Evolutionary conservation across 306 rosid species (phyloP).

Genomic region (Rubus parviflorus): DNA sequence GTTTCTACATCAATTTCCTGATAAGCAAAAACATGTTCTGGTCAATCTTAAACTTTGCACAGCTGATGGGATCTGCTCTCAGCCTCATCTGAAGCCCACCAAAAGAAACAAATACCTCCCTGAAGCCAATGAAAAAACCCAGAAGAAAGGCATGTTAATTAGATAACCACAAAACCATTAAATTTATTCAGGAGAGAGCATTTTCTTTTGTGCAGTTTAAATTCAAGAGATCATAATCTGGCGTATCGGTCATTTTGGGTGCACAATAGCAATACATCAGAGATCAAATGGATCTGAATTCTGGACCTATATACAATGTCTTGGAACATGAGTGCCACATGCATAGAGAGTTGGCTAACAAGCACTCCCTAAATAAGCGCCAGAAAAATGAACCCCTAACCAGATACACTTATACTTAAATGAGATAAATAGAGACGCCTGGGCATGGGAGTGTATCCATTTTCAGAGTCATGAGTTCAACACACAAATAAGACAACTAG

Average conservation of each 20-base stretch:
- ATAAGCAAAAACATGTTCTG: conserved; percentile 71
- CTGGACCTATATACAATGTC: neutral
- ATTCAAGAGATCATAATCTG: neutral
- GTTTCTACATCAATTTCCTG: conserved; percentile 48
- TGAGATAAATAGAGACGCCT: neutral
- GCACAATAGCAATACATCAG: neutral
- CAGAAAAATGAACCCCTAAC: neutral
- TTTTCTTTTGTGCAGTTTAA: neutral
- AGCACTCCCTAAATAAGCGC: neutral
- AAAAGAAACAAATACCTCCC: conserved; percentile 76
- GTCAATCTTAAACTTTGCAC: conserved; percentile 55
- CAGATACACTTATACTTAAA: neutral
- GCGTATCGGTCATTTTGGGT: neutral
- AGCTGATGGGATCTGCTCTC: conserved; percentile 61
- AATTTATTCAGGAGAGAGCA: neutral
- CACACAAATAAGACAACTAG: conserved; percentile 7
- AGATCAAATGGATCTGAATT: conserved; percentile 1
- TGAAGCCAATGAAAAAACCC: conserved; percentile 32
- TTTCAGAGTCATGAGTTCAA: neutral
- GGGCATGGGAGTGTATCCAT: neutral
- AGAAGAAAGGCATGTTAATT: neutral
- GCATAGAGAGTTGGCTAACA: neutral
- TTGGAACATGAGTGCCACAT: neutral
- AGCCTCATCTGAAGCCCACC: conserved; percentile 92
- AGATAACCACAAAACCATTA: conserved; percentile 8